Evolutionary conservation across 306 rosid genomes (phyloP), one percentile per base, ranked within the genome.

Genomic region (Arachis stenosperma): DNA sequence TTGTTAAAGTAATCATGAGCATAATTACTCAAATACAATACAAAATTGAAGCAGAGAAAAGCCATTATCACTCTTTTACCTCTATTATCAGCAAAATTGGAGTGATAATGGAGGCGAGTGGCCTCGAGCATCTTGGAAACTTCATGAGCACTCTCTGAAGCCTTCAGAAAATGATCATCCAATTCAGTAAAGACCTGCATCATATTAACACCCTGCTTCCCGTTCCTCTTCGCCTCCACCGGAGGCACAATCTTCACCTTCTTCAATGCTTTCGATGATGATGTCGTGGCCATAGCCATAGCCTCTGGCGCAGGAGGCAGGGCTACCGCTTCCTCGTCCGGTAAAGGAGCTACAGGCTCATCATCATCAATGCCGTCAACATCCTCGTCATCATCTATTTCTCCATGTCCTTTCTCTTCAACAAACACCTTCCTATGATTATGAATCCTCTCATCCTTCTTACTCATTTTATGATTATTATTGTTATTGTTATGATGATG

Each of bases 81-180:
- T 75, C 96, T 89, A 81, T 91, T 95, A 78, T 91, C 98, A 6
- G 99, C 99, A 61, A 90, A 95, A 79, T 95, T 95, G 27, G 99
- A 95, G 85, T 95, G 99, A 85, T 91, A 95, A 65, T 95, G 96
- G 41, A 95, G 82, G 53, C 93, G 73, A 2, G 98, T 91, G 0
- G 99, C 98, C 85, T 95, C 98, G 14, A 95, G 91, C 98, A 95
- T 81, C 92, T 95, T 91, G 6, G 99, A 91, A 79, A 95, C 98
- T 41, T 88, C 98, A 42, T 87, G 95, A 58, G 96, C 96, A 76
- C 90, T 82, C 79, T 95, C 89, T 0, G 98, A 91, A 76, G 99
- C 99, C 83, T 87, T 85, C 47, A 95, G 91, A 80, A 95, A 95
- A 79, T 89, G 83, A 33, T 91, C 97, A 76, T 95, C 99, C 29